phyloP scores from a whole-genome alignment of 2,329 filamentous ascomycete genomes.

The Thielaviopsis musarum region DNA sequence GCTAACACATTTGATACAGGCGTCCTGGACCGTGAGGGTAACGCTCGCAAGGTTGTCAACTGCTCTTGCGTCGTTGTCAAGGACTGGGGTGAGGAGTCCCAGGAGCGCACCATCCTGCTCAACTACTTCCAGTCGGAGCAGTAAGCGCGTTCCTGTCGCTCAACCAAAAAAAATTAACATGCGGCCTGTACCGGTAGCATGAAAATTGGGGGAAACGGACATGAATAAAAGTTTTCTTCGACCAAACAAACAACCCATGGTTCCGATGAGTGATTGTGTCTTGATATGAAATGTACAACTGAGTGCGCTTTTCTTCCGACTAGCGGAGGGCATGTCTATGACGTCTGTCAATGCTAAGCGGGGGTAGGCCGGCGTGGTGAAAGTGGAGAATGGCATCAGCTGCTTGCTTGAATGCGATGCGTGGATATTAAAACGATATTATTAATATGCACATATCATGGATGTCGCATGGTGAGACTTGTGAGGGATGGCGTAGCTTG shows the following conservation, averaged over 20 bases:
- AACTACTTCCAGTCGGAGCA: constrained; percentile 99
- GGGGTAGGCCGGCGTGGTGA: too few relatives aligned
- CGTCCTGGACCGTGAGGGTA: constrained; percentile 97
- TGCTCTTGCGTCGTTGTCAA: constrained; percentile 99
- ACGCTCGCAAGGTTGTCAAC: constrained; percentile 99
- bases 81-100: constrained; percentile 99
- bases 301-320: too few relatives aligned
- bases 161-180: constrained; percentile 25
- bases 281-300: too few relatives aligned
- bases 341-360: neutral
- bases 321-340: too few relatives aligned
- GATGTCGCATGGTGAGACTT: neutral
- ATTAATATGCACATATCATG: neutral
- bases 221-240: constrained; percentile 10
- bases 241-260: neutral
- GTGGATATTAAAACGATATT: neutral
- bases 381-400: neutral
- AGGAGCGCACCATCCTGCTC: constrained; percentile 96
- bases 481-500: neutral
- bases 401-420: neutral
- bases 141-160: constrained; percentile 26
- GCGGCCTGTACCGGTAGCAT: constrained; percentile 13
- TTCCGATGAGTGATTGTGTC: neutral
- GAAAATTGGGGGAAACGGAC: constrained; percentile 14
- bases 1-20: constrained; percentile 36